These are phyloP conservation scores for Symmetrospora coprosmae DNA, from an alignment of 768 basidiomycete species.

Conservation along the genomic window DNA sequence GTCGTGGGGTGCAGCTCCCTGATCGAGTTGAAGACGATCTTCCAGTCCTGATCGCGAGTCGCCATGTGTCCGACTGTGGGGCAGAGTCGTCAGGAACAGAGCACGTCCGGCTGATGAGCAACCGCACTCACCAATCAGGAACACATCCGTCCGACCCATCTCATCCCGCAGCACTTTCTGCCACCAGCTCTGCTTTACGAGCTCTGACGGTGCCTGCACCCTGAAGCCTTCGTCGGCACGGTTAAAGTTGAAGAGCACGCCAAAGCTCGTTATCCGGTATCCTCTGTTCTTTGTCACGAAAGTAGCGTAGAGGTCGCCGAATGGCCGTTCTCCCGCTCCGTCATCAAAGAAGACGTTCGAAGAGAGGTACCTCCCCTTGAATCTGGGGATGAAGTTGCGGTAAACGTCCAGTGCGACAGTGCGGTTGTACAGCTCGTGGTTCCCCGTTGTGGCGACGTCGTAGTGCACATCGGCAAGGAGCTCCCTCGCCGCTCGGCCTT, in stretches of 20 bases:
- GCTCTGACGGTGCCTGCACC: slow-evolving; percentile 54
- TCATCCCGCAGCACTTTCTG: slow-evolving; percentile 55
- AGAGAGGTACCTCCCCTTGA: slow-evolving; percentile 61
- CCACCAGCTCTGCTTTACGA: slow-evolving; percentile 76
- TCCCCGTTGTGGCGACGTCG: slow-evolving; percentile 71
- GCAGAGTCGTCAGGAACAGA: not conserved
- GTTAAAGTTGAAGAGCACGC: slow-evolving; percentile 62
- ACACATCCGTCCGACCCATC: slow-evolving; percentile 57
- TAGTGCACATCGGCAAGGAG: slow-evolving; percentile 54
- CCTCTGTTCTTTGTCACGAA: slow-evolving; percentile 41
- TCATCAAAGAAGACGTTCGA: slow-evolving; percentile 49
- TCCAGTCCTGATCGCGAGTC: slow-evolving; percentile 55
- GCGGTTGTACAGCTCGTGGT: slow-evolving; percentile 50
- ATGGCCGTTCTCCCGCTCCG: slow-evolving; percentile 35
- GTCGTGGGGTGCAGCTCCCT: slow-evolving; percentile 57
- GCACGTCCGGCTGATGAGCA: slow-evolving; percentile 58
- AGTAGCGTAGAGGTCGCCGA: slow-evolving; percentile 37
- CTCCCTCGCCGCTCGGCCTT: slow-evolving; percentile 52
- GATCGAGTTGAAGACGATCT: slow-evolving; percentile 56
- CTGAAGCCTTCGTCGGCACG: slow-evolving; percentile 58
- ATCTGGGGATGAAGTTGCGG: slow-evolving; percentile 52
- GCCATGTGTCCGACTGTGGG: slow-evolving; percentile 53
- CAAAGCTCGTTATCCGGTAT: slow-evolving; percentile 60
- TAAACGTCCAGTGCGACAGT: slow-evolving; percentile 40
- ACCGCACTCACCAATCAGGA: slow-evolving; percentile 44